Conservation (phyloP, 768 basidiomycete species). For the Podaxis sp. region DNA sequence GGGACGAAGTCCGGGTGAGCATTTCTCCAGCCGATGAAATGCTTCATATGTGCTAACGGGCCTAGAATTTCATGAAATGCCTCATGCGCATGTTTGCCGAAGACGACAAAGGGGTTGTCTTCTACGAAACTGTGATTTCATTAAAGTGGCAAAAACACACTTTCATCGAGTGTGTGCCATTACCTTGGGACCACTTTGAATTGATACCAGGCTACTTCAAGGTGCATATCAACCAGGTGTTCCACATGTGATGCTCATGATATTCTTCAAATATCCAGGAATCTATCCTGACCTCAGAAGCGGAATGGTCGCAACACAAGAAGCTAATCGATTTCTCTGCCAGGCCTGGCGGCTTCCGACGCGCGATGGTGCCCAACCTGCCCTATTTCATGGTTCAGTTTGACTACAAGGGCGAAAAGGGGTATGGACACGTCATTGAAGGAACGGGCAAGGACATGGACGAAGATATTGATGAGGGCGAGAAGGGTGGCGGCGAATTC, state of each 20-base stretch:
- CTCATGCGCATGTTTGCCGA: constrained; percentile 94
- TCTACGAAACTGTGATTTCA: constrained; percentile 90
- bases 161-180: constrained; percentile 89
- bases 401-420: constrained; percentile 96
- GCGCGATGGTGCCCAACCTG: constrained; percentile 93
- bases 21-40: not conserved
- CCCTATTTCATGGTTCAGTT: constrained; percentile 99
- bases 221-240: constrained; percentile 35
- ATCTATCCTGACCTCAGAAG: constrained; percentile 89
- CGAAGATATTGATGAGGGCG: constrained; percentile 73
- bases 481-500: constrained; percentile 90
- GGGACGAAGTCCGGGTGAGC: constrained; percentile 93
- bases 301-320: constrained; percentile 98
- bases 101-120: constrained; percentile 91
- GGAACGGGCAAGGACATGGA: constrained; percentile 73
- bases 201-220: constrained; percentile 92
- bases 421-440: constrained; percentile 98
- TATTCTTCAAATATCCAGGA: constrained; percentile 50
- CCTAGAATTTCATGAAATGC: constrained; percentile 83
- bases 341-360: constrained; percentile 89
- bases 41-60: not conserved
- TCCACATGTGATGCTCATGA: not conserved
- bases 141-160: constrained; percentile 91
- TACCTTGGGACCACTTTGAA: constrained; percentile 88
- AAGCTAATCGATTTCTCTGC: constrained; percentile 93